phyloP scores from a whole-genome alignment of 208 protist genomes.

The Endotrypanum monterogeii region DNA sequence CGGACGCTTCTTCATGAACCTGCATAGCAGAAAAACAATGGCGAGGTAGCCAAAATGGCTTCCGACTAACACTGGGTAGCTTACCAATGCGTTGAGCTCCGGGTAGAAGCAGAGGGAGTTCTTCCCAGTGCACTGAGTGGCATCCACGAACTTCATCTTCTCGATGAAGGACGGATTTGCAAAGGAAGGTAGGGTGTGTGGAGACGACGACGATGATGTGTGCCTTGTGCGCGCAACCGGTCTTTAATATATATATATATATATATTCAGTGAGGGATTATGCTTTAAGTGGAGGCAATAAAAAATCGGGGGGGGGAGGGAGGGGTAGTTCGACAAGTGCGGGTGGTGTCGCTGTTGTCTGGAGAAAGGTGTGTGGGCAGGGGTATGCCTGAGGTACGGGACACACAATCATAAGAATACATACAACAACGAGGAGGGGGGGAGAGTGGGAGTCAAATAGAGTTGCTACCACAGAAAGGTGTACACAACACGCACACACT shows the following conservation, averaged over 20 bases:
- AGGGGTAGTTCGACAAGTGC: neutral
- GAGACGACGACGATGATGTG: neutral
- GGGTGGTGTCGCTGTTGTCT: neutral
- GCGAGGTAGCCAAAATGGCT: constrained; percentile 68
- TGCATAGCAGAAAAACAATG: constrained; percentile 42
- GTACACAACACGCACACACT: too few species aligned
- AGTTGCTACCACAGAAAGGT: too few species aligned
- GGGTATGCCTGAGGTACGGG: neutral
- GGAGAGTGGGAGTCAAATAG: neutral
- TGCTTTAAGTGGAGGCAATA: too few species aligned
- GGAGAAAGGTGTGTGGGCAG: constrained; percentile 2
- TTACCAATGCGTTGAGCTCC: constrained; percentile 59
- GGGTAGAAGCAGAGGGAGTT: constrained; percentile 79
- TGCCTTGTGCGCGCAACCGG: too few species aligned
- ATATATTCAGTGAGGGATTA: too few species aligned
- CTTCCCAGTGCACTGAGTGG: constrained; percentile 35
- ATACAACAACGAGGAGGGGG: too few species aligned
- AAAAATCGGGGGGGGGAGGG: neutral
- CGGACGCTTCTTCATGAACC: constrained; percentile 55
- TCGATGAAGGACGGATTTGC: neutral
- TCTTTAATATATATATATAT: too few species aligned
- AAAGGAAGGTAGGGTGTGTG: neutral
- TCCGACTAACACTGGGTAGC: constrained; percentile 52
- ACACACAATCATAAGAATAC: too few species aligned
- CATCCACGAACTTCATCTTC: constrained; percentile 13